Conservation (phyloP, 768 basidiomycete species). For the Kondoa malvinella region DNA sequence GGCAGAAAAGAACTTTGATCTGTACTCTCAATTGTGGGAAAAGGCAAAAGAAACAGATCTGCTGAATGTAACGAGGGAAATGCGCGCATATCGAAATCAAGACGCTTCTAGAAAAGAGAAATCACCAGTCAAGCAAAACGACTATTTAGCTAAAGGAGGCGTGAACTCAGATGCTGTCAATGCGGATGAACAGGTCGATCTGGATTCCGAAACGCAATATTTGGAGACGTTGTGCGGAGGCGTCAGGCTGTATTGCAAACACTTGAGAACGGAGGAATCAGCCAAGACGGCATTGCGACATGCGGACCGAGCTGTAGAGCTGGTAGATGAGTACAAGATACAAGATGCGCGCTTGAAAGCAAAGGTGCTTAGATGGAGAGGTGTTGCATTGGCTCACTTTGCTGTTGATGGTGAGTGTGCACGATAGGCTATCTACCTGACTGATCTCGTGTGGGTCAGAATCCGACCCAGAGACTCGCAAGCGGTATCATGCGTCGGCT, state of each 20-base stretch:
- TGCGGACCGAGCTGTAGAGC: background rate
- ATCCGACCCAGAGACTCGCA: conserved; percentile 47
- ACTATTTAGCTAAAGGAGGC: no score
- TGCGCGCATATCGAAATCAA: conserved; percentile 28
- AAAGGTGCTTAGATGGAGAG: background rate
- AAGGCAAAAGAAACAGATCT: conserved; percentile 57
- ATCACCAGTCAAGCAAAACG: conserved; percentile 4
- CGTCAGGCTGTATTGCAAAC: conserved; percentile 4
- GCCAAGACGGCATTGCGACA: background rate
- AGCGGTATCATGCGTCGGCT: conserved; percentile 43
- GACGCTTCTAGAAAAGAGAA: conserved; percentile 25
- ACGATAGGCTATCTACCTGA: conserved; percentile 4
- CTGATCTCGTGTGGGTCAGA: no score
- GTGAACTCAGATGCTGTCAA: conserved; percentile 12
- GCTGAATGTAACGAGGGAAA: conserved; percentile 21
- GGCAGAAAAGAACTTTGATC: conserved; percentile 54
- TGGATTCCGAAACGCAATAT: background rate
- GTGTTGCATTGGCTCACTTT: background rate
- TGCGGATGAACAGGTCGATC: background rate
- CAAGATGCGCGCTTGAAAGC: background rate
- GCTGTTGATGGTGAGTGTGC: background rate
- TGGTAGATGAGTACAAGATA: background rate
- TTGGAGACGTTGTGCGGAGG: background rate
- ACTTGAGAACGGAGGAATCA: background rate
- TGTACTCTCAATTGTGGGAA: conserved; percentile 69